Percentiles rank a stretch among this genome's conserved stretches.
These are phyloP conservation scores for Saccharomycopsis guyanensis DNA, from an alignment of 805 yeast genomes.

Conservation along the genomic window DNA sequence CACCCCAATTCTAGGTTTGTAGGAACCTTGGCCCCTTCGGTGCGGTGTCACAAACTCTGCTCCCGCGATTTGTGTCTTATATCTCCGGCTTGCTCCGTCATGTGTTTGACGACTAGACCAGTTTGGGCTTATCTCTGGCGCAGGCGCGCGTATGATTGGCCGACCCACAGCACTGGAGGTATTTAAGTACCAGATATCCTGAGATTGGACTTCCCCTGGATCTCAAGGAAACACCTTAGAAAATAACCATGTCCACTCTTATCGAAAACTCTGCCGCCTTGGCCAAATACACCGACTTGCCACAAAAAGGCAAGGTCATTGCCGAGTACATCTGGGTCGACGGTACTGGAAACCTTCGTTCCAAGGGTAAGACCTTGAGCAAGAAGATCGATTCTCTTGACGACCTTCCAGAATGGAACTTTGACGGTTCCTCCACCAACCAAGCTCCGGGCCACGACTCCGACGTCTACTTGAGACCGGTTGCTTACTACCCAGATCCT, in stretches of 20 bases:
- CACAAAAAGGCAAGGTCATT: slow-evolving; percentile 77
- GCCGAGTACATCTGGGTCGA: slow-evolving; percentile 99
- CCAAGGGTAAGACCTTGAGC: slow-evolving; percentile 84
- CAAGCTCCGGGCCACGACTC: slow-evolving; percentile 99
- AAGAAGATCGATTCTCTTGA: slow-evolving; percentile 64
- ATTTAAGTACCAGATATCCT: no score
- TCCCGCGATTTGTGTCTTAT: no score
- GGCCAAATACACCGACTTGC: slow-evolving; percentile 73
- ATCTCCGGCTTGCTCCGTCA: no score
- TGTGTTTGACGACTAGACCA: no score
- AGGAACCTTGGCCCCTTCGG: no score
- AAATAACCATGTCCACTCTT: not conserved
- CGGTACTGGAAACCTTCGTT: slow-evolving; percentile 82
- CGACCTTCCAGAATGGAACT: slow-evolving; percentile 98
- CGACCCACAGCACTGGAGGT: no score
- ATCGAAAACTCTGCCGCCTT: slow-evolving; percentile 61
- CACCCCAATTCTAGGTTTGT: no score
- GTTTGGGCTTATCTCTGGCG: no score
- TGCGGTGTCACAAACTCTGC: no score
- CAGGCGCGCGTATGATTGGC: no score
- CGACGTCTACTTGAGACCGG: slow-evolving; percentile 93
- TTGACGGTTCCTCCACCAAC: slow-evolving; percentile 96
- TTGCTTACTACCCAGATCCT: slow-evolving; percentile 90
- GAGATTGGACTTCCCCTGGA: no score
- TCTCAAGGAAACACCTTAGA: no score